A percentile compares a stretch with the other conserved stretches of the same genome.
These are phyloP conservation scores for Lasiosphaeris hirsuta DNA, from an alignment of 495 filamentous ascomycete genomes.

Conservation along the genomic window DNA sequence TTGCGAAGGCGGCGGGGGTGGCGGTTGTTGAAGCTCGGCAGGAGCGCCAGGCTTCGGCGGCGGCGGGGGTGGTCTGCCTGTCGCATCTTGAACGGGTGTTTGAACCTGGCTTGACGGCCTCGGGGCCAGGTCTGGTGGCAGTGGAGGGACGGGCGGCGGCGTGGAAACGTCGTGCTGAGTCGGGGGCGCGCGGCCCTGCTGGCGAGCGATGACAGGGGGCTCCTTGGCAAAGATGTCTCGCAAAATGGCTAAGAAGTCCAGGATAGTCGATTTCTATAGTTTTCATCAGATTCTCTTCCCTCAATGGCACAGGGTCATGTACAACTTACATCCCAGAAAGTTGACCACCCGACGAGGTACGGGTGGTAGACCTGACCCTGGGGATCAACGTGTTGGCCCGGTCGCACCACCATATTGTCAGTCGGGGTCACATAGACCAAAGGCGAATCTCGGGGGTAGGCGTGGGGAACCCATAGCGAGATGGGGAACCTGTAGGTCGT, in stretches of 20 bases:
- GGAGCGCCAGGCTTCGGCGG: slow-evolving; percentile 41
- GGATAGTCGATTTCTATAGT: slow-evolving; percentile 69
- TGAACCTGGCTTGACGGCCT: slow-evolving; percentile 16
- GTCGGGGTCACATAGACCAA: slow-evolving; percentile 85
- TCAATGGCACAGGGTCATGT: not conserved
- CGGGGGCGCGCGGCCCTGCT: slow-evolving; percentile 51
- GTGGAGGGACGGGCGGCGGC: slow-evolving; percentile 41
- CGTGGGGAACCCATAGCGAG: slow-evolving; percentile 91
- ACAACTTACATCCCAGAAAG: slow-evolving; percentile 82
- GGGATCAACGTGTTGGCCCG: slow-evolving; percentile 92
- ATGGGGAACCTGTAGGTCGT: slow-evolving; percentile 88
- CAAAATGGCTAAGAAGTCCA: slow-evolving; percentile 78
- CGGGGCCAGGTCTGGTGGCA: slow-evolving; percentile 32
- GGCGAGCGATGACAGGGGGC: slow-evolving; percentile 78
- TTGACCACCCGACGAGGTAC: slow-evolving; percentile 83
- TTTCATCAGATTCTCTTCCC: slow-evolving; percentile 19
- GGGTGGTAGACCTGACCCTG: slow-evolving; percentile 95
- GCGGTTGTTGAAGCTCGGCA: slow-evolving; percentile 25
- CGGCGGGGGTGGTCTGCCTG: slow-evolving; percentile 38
- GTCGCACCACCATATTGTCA: slow-evolving; percentile 81
- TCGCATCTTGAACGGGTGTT: slow-evolving; percentile 11
- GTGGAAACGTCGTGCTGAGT: slow-evolving; percentile 25
- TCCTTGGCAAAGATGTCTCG: slow-evolving; percentile 91
- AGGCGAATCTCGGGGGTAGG: slow-evolving; percentile 81
- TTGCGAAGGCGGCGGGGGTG: slow-evolving; percentile 5